Base-by-base conservation (phyloP, 2,329 filamentous ascomycete species). In the Sclerotinia subarctica region DNA sequence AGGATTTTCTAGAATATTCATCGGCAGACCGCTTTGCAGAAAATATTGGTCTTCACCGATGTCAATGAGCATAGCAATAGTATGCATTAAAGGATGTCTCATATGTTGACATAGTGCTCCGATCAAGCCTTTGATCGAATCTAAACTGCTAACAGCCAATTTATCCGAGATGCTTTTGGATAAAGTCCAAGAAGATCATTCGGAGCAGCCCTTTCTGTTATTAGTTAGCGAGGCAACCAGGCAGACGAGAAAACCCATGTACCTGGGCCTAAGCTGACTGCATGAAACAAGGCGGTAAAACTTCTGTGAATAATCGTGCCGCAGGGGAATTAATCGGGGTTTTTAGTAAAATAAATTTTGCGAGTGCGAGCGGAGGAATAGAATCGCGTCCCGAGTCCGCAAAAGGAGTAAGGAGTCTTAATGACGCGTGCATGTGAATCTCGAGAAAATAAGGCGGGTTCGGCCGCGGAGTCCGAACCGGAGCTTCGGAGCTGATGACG, bases 251-350 rank as follows among this genome's bases (percentile, higher is more conserved):
- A 15, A 49, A 17, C 13, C 19, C 26, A 47, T 49, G 42, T 19
- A 56, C 44, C 44, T 35, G 19, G 10, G 8, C 19, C 52, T 49
- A 38, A 62, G 44, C 58, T 62, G 29, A 62, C 58, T 62, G 44
- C 21, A 51, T 60, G 0, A 6, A 3, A 5, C 38, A 11, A 42
- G 1, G 6, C 44, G 3, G 26, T 10, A 35, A 8, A 24, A 7
- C 2, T n/a, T 42, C 46, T 32, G 46, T 62, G 46, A 63, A 51
- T 15, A 2, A 24, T 52, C 6, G 10, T 6, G 13, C 26, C 32
- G 35, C 7, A 6, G 6, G 21, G 3, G 26, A 38, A 62, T 24
- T 24, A 24, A 17, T 10, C 2, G 44, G 21, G 7, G 17, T 38
- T 10, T 0, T 32, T 2, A 21, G 3, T 5, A 51, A 2, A 29